A percentile compares a stretch with the other conserved stretches of the same genome.
These are phyloP conservation scores for Alnus rubra DNA, from an alignment of 306 rosid genomes.

Conservation along the genomic window DNA sequence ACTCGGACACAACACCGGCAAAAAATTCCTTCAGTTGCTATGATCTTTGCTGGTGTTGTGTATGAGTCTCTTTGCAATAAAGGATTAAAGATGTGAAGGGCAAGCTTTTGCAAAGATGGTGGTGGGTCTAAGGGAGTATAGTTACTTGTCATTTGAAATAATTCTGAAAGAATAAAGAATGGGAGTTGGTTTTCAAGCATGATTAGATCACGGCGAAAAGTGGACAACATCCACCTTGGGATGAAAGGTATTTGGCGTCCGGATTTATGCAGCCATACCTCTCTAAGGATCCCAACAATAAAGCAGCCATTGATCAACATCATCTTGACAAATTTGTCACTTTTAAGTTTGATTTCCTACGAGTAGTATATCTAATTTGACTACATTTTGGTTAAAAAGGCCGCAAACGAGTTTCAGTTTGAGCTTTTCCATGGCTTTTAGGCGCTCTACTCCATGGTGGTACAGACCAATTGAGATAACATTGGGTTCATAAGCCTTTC, in stretches of 20 bases:
- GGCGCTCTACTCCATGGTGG: constrained; percentile 26
- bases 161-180: constrained; percentile 28
- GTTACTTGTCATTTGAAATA: constrained; percentile 30
- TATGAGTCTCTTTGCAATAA: constrained; percentile 22
- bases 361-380: constrained; percentile 29
- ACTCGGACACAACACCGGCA: no score
- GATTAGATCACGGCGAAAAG: constrained; percentile 34
- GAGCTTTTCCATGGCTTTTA: constrained; percentile 24
- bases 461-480: constrained; percentile 38
- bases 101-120: constrained; percentile 19
- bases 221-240: constrained; percentile 46
- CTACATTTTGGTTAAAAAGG: constrained; percentile 13
- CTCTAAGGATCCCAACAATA: constrained; percentile 38
- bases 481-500: background rate
- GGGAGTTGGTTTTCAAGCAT: constrained; percentile 59
- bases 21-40: background rate
- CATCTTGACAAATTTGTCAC: constrained; percentile 39
- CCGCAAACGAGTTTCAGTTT: constrained; percentile 23
- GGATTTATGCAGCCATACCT: background rate
- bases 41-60: background rate
- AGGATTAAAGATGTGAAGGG: constrained; percentile 37
- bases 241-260: constrained; percentile 12
- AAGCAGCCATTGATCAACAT: constrained; percentile 43
- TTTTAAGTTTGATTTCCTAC: constrained; percentile 21
- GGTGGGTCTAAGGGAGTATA: no score